Conservation (phyloP, 2,329 filamentous ascomycete species). For the Beauveria pseudobassiana region DNA sequence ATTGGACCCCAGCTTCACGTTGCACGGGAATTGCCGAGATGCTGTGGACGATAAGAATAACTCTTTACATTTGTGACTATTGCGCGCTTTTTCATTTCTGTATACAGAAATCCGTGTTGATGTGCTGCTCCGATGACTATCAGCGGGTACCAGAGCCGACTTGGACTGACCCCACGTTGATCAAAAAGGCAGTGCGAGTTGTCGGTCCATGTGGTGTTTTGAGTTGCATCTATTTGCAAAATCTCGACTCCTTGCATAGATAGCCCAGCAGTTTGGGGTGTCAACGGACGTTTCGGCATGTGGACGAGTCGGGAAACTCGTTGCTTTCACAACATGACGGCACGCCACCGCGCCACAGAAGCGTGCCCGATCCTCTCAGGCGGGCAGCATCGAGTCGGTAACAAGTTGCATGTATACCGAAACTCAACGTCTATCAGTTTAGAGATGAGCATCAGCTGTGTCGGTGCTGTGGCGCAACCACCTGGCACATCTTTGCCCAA, state of each 20-base stretch:
- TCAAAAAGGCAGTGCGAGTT: background rate
- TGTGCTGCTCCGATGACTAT: background rate
- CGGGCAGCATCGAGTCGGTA: background rate
- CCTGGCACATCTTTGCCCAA: background rate
- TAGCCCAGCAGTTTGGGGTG: background rate
- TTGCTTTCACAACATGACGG: background rate
- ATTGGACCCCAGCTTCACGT: background rate
- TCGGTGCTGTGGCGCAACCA: background rate
- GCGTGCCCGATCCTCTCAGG: background rate
- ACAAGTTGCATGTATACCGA: background rate
- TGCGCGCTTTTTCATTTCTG: background rate
- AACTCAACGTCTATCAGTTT: background rate
- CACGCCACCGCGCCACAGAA: background rate
- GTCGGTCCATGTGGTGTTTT: background rate
- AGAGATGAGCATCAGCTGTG: background rate
- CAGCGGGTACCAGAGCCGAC: conserved; percentile 5
- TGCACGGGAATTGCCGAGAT: background rate
- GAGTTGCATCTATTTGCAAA: background rate
- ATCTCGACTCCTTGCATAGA: background rate
- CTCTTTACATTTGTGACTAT: background rate
- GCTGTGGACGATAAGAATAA: background rate
- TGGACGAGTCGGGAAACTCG: background rate
- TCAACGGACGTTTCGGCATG: background rate
- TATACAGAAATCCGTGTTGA: background rate
- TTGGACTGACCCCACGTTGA: background rate